Percentiles rank a stretch among this genome's conserved stretches.
phyloP scores from a whole-genome alignment of 352 stramenopile genomes.

The Nothophytophthora sp. region DNA sequence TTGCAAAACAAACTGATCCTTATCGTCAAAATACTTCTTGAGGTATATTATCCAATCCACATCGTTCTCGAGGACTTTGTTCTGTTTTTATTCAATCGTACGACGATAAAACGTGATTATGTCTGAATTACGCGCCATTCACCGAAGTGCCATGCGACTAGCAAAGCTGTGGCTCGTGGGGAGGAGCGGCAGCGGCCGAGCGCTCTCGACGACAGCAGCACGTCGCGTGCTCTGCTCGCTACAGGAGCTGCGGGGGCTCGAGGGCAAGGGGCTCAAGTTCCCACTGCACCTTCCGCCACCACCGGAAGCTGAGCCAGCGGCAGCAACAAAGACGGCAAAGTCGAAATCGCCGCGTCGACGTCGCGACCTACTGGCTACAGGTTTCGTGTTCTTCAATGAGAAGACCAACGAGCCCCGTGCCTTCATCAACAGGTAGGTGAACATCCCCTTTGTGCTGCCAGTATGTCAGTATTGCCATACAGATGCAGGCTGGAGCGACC shows the following conservation, averaged over 20 bases:
- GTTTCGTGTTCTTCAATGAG: constrained; percentile 68
- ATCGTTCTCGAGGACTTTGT: too few relatives aligned
- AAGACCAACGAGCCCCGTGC: constrained; percentile 41
- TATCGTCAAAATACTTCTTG: too few relatives aligned
- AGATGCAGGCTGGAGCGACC: too few relatives aligned
- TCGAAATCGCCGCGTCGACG: constrained; percentile 9
- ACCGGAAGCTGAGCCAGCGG: constrained; percentile 1
- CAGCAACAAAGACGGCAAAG: background rate
- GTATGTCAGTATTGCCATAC: too few relatives aligned
- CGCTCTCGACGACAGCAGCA: constrained; percentile 12
- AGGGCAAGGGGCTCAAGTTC: constrained; percentile 66
- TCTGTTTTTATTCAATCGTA: too few relatives aligned
- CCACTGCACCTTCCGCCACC: constrained; percentile 22
- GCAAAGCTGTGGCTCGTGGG: constrained; percentile 11
- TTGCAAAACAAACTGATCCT: too few relatives aligned
- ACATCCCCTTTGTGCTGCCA: too few relatives aligned
- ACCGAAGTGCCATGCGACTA: background rate
- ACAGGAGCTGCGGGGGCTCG: constrained; percentile 38
- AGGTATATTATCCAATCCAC: too few relatives aligned
- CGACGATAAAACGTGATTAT: too few relatives aligned
- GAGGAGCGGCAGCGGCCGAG: constrained; percentile 7
- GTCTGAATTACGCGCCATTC: too few relatives aligned
- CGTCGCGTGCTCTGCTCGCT: constrained; percentile 61
- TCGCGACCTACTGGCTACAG: constrained; percentile 40
- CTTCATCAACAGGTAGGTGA: constrained; percentile 64